Evolutionary conservation across 805 yeast genomes (phyloP), one percentile per base, ranked within the genome.

Genomic region (Wickerhamomyces ciferrii): DNA sequence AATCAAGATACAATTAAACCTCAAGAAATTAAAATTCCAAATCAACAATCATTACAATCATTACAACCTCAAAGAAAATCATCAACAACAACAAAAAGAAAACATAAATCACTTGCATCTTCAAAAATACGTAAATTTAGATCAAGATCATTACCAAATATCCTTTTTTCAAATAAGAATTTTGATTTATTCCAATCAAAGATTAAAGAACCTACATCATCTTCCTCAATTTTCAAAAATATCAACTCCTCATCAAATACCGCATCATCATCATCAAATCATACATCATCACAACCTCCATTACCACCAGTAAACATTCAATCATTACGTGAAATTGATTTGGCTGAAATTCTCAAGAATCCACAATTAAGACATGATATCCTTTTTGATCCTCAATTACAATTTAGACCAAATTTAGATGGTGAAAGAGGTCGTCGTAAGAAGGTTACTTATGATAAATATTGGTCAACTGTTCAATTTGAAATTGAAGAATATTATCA

Each of bases 331-430:
- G 97, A 89, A 62, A 86, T 91, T 48, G 97, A 91, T 59, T 67
- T 91, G 41, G 86, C 86, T 51, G 96, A 89, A 60, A 91, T 92
- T 44, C 73, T 91, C 54, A 87, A 87, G 60, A 91, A 91, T 66
- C 96, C 96, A 4, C 96, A 89, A 63, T 71, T 91, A 47, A 78
- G 98, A 52, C 98, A 91, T 65, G 98, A 92, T 63, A 87, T 92
- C 45, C 74, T 89, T 14, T 91, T 91, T 61, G 97, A 91, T 68
- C 95, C 97, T 17, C 87, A 87, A 59, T 71, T 91, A 48, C 96
- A 90, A 69, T 88, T 91, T 65, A 78, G 97, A 62, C 96, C 96
- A 25, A 87, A 88, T 59, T 70, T 90, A 53, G 96, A 87, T 62
- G 96, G 96, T 43, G 97, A 91, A 66, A 72, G 96, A 43, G 96